phyloP scores from a whole-genome alignment of 202 grass and related monocot genomes.

The Cymbopogon flexuosus region DNA sequence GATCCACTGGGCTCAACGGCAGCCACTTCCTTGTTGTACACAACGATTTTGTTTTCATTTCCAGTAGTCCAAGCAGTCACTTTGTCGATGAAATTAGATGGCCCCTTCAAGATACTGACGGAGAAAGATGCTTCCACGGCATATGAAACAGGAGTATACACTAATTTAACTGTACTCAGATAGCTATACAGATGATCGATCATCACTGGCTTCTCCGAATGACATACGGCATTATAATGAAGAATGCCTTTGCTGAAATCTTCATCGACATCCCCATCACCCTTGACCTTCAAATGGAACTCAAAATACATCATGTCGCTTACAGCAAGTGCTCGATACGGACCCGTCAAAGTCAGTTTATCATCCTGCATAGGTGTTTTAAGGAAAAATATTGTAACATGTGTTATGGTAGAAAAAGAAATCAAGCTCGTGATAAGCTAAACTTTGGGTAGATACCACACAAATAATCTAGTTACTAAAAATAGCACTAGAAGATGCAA shows the following conservation, averaged over 20 bases:
- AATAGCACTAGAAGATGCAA: background rate
- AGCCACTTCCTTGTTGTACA: background rate
- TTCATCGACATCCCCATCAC: background rate
- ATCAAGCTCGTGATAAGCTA: background rate
- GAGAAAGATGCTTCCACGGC: background rate
- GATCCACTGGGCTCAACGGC: background rate
- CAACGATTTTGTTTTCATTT: background rate
- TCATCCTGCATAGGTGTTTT: background rate
- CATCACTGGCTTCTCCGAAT: background rate
- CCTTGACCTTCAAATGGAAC: background rate
- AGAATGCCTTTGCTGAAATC: slow-evolving; percentile 22
- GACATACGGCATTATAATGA: background rate
- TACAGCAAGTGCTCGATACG: background rate
- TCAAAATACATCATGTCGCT: background rate
- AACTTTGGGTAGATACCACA: background rate
- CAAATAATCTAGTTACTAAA: background rate
- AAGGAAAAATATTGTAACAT: background rate
- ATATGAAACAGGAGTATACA: background rate
- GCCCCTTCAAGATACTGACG: background rate
- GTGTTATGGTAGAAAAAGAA: background rate
- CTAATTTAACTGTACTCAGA: background rate
- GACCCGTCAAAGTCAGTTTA: background rate
- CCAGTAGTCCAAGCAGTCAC: slow-evolving; percentile 15
- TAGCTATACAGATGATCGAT: background rate
- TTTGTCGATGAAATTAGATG: background rate